Evolutionary conservation across 352 stramenopile genomes (phyloP).

Genomic region (Pilasporangium apinafurcum): DNA sequence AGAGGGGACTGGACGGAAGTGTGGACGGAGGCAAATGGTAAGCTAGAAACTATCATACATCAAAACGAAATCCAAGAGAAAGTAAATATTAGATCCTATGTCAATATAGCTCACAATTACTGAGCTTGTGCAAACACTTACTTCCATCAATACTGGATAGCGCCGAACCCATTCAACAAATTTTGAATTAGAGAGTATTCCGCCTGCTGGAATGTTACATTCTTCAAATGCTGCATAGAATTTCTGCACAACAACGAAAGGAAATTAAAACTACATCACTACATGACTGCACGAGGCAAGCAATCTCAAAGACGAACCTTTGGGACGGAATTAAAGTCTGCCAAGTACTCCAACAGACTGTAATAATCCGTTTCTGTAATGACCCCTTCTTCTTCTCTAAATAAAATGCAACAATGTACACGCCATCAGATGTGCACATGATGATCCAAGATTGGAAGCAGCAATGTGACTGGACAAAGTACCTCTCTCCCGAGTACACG

Average conservation of each 20-base stretch:
- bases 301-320: constrained; percentile 20
- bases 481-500: constrained; percentile 64
- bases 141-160: constrained; percentile 59
- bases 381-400: constrained; percentile 39
- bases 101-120: background rate
- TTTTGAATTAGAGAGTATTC: constrained; percentile 45
- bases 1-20: constrained; percentile 21
- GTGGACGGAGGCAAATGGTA: constrained; percentile 34
- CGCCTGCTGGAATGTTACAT: constrained; percentile 45
- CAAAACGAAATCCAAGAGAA: background rate
- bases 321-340: constrained; percentile 51
- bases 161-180: constrained; percentile 76
- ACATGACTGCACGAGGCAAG: too few species aligned
- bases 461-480: background rate
- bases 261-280: background rate
- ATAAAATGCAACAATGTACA: too few species aligned
- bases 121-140: too few species aligned
- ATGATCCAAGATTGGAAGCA: too few species aligned
- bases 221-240: constrained; percentile 75
- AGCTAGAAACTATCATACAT: constrained; percentile 28
- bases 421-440: too few species aligned
- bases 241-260: constrained; percentile 16
- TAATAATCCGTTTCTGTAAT: constrained; percentile 70
- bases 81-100: background rate
- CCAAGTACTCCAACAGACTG: constrained; percentile 60